A percentile compares a stretch with the other conserved stretches of the same genome.
phyloP scores from a whole-genome alignment of 1,139 yeast genomes.

The Lodderomyces theae region DNA sequence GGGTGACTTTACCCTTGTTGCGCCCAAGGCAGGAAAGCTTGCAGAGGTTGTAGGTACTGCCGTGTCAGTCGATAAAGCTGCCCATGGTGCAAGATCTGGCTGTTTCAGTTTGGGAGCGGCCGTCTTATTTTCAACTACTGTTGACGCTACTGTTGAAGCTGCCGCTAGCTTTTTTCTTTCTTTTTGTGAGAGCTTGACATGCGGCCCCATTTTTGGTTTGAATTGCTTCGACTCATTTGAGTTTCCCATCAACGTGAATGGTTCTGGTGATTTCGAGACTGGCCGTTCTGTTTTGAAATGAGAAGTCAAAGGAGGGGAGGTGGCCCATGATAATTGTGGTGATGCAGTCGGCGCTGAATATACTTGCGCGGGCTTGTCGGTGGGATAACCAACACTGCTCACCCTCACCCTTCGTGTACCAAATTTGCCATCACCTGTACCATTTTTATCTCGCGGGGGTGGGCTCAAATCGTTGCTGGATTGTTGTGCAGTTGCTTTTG shows the following conservation, averaged over 20 bases:
- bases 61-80: neutral
- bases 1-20: slow-evolving; percentile 7
- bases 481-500: neutral
- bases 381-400: neutral
- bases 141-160: slow-evolving; percentile 8
- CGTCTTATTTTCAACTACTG: neutral
- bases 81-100: slow-evolving; percentile 11
- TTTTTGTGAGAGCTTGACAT: slow-evolving; percentile 46
- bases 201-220: slow-evolving; percentile 37
- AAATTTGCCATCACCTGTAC: neutral
- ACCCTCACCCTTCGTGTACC: neutral
- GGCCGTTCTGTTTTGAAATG: slow-evolving; percentile 10
- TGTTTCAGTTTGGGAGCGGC: neutral
- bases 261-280: slow-evolving; percentile 5
- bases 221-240: slow-evolving; percentile 13
- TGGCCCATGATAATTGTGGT: slow-evolving; percentile 34
- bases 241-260: slow-evolving; percentile 10
- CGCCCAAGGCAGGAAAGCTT: slow-evolving; percentile 16
- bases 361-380: neutral
- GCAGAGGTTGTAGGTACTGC: neutral
- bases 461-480: neutral
- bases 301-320: slow-evolving; percentile 18
- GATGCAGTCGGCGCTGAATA: neutral
- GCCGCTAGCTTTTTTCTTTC: slow-evolving; percentile 42
- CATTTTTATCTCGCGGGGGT: neutral